Base-by-base conservation (phyloP, 1,284 basidiomycete species). In the Irpex sp. region DNA sequence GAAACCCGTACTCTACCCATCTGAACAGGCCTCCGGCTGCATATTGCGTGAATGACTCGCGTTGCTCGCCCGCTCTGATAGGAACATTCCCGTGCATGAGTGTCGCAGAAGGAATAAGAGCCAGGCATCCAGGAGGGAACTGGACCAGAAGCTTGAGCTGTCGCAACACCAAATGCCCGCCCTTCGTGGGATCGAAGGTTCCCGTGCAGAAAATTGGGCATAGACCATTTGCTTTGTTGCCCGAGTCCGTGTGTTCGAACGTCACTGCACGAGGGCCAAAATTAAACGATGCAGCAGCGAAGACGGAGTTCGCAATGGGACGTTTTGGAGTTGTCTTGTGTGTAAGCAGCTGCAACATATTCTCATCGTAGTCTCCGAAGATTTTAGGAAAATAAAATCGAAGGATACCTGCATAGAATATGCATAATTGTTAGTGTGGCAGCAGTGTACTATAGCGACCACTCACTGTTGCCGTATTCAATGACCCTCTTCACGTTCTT, bases 51-150 rank as follows among this genome's bases (percentile, higher is more conserved):
- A 58, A 58, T 1, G 43, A 47, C 21, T 55, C 55, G 3, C 71
- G 56, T 1, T 9, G 53, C 46, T 75, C 74, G 3, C 60, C 58
- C 0, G n/a, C 9, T 8, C 50, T 31, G 6, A 75, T 62, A 1
- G 66, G 47, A 4, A 64, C 66, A 53, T 75, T 76, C 17, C 67
- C 70, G 57, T 76, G 75, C 0, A 13, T n/a, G 13, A 76, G 35
- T 13, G 62, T 61, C 1, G 69, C 72, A 4, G 74, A 76, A 0
- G 72, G 72, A 43, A 76, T 64, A n/a, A 74, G 63, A 26, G 70
- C 65, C 2, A 69, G 61, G 0, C 66, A 59, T 1, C 70, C 68
- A 0, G 66, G 66, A 7, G 70, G 68, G 43, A 74, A 71, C 26
- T 71, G 63, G 15, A 76, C 61, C 6, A 69, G 35, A 2, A 72